Percentiles rank a stretch among this genome's conserved stretches.
These are phyloP conservation scores for Mycena metata DNA, from an alignment of 768 basidiomycete genomes.

Conservation along the genomic window DNA sequence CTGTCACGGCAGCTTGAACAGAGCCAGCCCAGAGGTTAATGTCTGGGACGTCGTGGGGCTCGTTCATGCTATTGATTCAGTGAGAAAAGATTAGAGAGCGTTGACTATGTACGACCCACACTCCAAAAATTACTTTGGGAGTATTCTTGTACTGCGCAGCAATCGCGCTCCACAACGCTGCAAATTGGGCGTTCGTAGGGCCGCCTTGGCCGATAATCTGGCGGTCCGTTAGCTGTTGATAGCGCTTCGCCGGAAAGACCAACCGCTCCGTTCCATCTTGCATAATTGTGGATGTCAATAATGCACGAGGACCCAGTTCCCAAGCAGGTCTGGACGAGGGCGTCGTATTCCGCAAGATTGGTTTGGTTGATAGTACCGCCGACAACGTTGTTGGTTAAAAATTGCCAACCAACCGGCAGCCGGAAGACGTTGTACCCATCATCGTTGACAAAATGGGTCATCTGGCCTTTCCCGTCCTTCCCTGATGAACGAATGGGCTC, in stretches of 20 bases:
- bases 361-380: slow-evolving; percentile 56
- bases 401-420: slow-evolving; percentile 75
- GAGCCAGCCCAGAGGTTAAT: slow-evolving; percentile 62
- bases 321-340: slow-evolving; percentile 63
- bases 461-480: slow-evolving; percentile 63
- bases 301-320: slow-evolving; percentile 64
- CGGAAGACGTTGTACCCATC: slow-evolving; percentile 71
- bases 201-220: slow-evolving; percentile 75
- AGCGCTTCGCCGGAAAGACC: slow-evolving; percentile 2
- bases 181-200: slow-evolving; percentile 67
- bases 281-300: slow-evolving; percentile 74
- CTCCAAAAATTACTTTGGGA: slow-evolving; percentile 59
- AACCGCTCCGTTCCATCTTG: slow-evolving; percentile 65
- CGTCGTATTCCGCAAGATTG: slow-evolving; percentile 65
- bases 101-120: slow-evolving; percentile 57
- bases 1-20: slow-evolving; percentile 73
- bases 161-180: slow-evolving; percentile 64
- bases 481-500: slow-evolving; percentile 37
- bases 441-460: slow-evolving; percentile 68
- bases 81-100: neutral
- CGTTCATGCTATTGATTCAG: slow-evolving; percentile 63
- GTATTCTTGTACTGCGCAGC: slow-evolving; percentile 62
- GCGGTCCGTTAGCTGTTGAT: too few species aligned
- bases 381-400: slow-evolving; percentile 53
- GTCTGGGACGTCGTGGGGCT: slow-evolving; percentile 68